Evolutionary conservation across 2,329 filamentous ascomycete species (phyloP), one percentile per base, ranked within the genome.

Genomic region (Sphaerulina populicola): DNA sequence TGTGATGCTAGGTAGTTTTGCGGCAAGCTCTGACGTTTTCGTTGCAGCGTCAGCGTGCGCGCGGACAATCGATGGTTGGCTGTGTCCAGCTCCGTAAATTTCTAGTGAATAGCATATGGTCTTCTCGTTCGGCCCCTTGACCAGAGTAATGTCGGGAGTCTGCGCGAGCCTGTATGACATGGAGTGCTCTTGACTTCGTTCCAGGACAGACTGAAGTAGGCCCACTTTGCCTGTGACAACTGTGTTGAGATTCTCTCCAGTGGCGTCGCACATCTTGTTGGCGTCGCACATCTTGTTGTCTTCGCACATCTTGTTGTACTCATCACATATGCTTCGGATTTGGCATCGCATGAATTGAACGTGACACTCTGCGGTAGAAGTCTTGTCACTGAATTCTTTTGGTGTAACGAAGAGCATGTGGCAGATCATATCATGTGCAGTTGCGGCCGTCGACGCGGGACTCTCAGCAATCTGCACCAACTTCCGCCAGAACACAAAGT

Each of bases 1-100:
- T n/a, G 62, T 64, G 15, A 57, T 42, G 4, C 49, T 45, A 7
- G 56, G 59, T 14, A 66, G 50, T 6, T 49, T 53, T 10, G 46
- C 49, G 8, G 44, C 51, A 7, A 66, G 57, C 23, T 64, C 57
- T 8, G 52, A 48, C 10, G 64, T 46, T 10, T 44, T 59, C 2
- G 50, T 58, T 3, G 53, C 39, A 12, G 37, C 14, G 15, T 14
- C 48, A 18, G 57, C 57, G 31, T 50, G 55, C 15, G 63, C 52
- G 2, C 48, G 47, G 27, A 57, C 51, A 1, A 46, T 44, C 18
- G 49, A 54, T 9, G 56, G 57, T 12, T 52, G 52, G 23, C 30
- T 39, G 14, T 57, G 58, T 5, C 59, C 59, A 30, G 47, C 42
- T 21, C 53, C 47, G 21, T 60, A 57, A 14, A 64, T 50, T 37